Evolutionary conservation across 805 yeast species (phyloP).

Genomic region (Wickerhamomyces pijperi): DNA sequence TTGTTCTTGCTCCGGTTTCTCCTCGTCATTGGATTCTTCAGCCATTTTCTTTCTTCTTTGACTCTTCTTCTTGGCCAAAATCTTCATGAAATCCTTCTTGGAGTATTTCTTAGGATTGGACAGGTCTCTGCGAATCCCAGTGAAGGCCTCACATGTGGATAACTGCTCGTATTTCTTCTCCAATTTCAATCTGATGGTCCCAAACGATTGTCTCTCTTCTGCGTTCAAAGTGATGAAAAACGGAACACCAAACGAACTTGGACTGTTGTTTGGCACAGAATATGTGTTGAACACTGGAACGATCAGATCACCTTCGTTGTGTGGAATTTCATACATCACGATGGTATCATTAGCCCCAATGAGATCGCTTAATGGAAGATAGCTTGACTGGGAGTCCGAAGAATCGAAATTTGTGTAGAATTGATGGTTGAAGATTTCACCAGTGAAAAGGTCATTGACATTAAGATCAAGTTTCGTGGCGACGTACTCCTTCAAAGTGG

Average conservation of each 20-base stretch:
- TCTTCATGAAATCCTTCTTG: too few relatives aligned
- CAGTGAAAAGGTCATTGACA: constrained; percentile 31
- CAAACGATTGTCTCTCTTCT: constrained; percentile 45
- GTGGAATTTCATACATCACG: constrained; percentile 47
- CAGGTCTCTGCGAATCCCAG: constrained; percentile 10
- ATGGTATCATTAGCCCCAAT: constrained; percentile 54
- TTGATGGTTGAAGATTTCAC: constrained; percentile 55
- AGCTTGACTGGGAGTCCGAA: constrained; percentile 36
- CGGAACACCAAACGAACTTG: constrained; percentile 63
- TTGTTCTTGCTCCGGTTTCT: too few relatives aligned
- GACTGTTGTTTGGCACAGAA: constrained; percentile 27
- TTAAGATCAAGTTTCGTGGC: constrained; percentile 31
- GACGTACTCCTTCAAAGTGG: constrained; percentile 52
- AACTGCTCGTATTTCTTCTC: constrained; percentile 36
- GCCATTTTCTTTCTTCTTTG: too few relatives aligned
- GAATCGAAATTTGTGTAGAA: constrained; percentile 63
- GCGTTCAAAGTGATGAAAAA: constrained; percentile 50
- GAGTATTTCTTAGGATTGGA: too few relatives aligned
- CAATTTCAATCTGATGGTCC: constrained; percentile 44
- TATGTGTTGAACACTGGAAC: constrained; percentile 50
- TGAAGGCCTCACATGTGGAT: constrained; percentile 31
- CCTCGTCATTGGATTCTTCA: too few relatives aligned
- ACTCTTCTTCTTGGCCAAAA: too few relatives aligned
- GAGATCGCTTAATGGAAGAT: constrained; percentile 56
- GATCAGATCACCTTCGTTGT: constrained; percentile 33